Conservation (phyloP, 257 asterid genomes). For the Coffea eugenioides region DNA sequence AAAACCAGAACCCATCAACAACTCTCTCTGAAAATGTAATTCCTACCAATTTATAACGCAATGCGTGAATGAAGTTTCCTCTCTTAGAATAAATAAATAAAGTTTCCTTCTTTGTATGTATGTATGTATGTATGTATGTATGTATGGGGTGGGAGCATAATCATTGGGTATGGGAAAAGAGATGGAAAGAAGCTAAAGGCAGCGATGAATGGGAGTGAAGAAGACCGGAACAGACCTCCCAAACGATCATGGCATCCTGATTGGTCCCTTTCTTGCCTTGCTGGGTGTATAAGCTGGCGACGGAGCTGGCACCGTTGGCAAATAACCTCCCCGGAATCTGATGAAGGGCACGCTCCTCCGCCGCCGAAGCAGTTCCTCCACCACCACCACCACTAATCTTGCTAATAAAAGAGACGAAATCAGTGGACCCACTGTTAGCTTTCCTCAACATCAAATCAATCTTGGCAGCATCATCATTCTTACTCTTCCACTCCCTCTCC, state of each 20-base stretch:
- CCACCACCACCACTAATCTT: conserved; percentile 65
- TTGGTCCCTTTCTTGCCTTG: conserved; percentile 97
- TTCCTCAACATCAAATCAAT: conserved; percentile 51
- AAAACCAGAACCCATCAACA: not conserved
- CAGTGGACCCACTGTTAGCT: conserved; percentile 50
- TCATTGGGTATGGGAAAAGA: not conserved
- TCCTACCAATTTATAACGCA: not conserved
- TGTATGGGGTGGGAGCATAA: not conserved
- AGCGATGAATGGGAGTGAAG: not conserved
- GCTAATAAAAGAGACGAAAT: conserved; percentile 58
- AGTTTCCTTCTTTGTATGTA: not conserved
- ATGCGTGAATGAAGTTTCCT: not conserved
- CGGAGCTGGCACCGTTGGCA: conserved; percentile 60
- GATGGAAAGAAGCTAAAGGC: not conserved
- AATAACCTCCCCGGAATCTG: conserved; percentile 79
- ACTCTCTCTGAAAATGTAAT: not conserved
- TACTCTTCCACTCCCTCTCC: conserved; percentile 40
- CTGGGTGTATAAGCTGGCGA: conserved; percentile 80
- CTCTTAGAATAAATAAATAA: not conserved
- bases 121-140: too few species aligned
- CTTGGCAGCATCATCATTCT: conserved; percentile 26
- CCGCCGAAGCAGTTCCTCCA: conserved; percentile 41
- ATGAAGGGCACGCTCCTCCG: conserved; percentile 74
- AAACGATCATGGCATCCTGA: conserved; percentile 95
- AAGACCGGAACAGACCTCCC: conserved; percentile 69